Conservation (phyloP, 495 filamentous ascomycete genomes). For the Penicillium bialowiezense region DNA sequence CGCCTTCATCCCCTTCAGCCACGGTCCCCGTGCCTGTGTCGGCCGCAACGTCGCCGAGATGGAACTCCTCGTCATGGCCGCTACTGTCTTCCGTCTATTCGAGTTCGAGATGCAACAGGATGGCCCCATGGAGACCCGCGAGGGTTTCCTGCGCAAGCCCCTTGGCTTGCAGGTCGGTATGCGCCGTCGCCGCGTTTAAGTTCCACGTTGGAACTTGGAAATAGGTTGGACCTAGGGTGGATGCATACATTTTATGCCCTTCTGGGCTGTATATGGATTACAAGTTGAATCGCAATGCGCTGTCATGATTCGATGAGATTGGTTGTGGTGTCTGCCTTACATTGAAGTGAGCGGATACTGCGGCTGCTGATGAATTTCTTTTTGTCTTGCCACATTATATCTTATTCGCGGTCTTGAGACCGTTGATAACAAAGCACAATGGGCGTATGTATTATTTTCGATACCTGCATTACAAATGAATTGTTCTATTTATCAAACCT, state of each 20-base stretch:
- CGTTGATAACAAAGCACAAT: not conserved
- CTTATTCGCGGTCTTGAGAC: not conserved
- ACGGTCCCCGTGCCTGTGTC: slow-evolving; percentile 79
- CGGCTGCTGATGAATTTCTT: slow-evolving; percentile 18
- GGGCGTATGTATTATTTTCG: slow-evolving; percentile 3
- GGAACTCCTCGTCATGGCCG: slow-evolving; percentile 80
- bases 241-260: not conserved
- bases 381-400: not conserved
- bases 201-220: not conserved
- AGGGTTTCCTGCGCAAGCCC: slow-evolving; percentile 91
- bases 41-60: slow-evolving; percentile 90
- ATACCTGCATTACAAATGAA: too few species aligned
- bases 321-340: not conserved
- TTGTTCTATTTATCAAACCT: too few species aligned
- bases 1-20: slow-evolving; percentile 83
- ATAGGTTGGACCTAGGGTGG: slow-evolving; percentile 9
- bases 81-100: slow-evolving; percentile 72
- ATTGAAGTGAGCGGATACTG: not conserved
- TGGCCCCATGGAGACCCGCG: slow-evolving; percentile 68
- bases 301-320: slow-evolving; percentile 11
- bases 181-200: slow-evolving; percentile 39
- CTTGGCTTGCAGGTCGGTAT: slow-evolving; percentile 71
- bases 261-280: not conserved
- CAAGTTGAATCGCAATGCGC: not conserved
- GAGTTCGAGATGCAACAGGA: slow-evolving; percentile 70